phyloP scores from a whole-genome alignment of 139 green algal species.

The Tetradesmus obliquus region DNA sequence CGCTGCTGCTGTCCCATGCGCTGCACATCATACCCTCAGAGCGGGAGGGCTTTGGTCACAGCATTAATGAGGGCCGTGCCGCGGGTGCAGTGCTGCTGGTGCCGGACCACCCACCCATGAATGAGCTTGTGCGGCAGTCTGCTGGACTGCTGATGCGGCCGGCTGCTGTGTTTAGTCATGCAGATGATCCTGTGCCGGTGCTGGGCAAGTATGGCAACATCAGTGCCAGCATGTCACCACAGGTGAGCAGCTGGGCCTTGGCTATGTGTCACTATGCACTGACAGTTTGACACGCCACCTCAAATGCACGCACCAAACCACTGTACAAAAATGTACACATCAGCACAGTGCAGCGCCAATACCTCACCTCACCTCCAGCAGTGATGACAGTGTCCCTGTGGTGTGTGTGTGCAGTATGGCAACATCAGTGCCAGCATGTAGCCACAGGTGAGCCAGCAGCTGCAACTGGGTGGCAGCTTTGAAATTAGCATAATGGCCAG shows the following conservation, averaged over 20 bases:
- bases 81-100: constrained; percentile 38
- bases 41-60: constrained; percentile 46
- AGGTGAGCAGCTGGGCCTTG: background rate
- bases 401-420: constrained; percentile 5
- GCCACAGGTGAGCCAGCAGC: constrained; percentile 11
- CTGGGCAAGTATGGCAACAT: constrained; percentile 45
- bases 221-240: constrained; percentile 34
- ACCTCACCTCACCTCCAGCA: too few species aligned
- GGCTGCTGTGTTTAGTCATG: constrained; percentile 4
- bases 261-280: too few species aligned
- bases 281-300: too few species aligned
- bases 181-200: constrained; percentile 29
- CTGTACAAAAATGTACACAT: too few species aligned
- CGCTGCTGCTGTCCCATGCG: constrained; percentile 2
- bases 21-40: constrained; percentile 42
- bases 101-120: constrained; percentile 45
- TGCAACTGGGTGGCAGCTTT: too few species aligned
- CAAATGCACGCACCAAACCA: too few species aligned
- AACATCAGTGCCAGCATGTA: constrained; percentile 39
- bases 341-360: too few species aligned
- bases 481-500: too few species aligned
- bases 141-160: constrained; percentile 25
- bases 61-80: constrained; percentile 39
- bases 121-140: constrained; percentile 20
- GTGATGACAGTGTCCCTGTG: constrained; percentile 9